Conservation (phyloP, 2,329 filamentous ascomycete genomes). For the Pseudocercospora ulei region DNA sequence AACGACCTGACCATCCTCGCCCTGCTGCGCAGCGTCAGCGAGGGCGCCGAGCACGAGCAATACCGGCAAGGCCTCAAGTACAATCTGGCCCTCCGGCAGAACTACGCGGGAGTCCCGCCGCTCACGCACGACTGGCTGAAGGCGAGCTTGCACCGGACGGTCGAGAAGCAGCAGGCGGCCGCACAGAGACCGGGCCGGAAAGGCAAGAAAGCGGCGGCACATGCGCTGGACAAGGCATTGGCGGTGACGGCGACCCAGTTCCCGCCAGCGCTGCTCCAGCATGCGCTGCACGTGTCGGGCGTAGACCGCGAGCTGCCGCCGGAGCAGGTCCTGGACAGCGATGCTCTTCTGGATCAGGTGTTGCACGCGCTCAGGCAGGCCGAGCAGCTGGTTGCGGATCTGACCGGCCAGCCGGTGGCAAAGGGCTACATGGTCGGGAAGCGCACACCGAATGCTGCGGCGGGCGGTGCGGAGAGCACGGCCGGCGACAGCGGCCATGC, state of each 20-base stretch:
- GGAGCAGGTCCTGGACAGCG: slow-evolving; percentile 59
- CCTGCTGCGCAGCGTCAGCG: slow-evolving; percentile 67
- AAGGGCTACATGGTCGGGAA: slow-evolving; percentile 86
- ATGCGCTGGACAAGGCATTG: slow-evolving; percentile 68
- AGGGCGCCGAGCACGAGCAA: slow-evolving; percentile 74
- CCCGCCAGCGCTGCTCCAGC: slow-evolving; percentile 78
- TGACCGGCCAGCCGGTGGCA: slow-evolving; percentile 55
- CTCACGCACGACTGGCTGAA: slow-evolving; percentile 65
- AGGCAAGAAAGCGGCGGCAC: slow-evolving; percentile 61
- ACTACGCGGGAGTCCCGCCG: slow-evolving; percentile 63
- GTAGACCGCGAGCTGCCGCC: slow-evolving; percentile 62
- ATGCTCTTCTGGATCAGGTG: slow-evolving; percentile 55
- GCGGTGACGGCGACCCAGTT: slow-evolving; percentile 79
- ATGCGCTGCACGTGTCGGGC: slow-evolving; percentile 59
- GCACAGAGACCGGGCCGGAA: slow-evolving; percentile 50
- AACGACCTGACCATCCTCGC: slow-evolving; percentile 70
- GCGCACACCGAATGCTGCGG: slow-evolving; percentile 23
- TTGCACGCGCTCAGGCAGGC: slow-evolving; percentile 61
- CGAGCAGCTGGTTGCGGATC: slow-evolving; percentile 56
- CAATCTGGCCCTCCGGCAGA: slow-evolving; percentile 70
- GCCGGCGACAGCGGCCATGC: slow-evolving; percentile 36
- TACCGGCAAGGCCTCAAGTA: slow-evolving; percentile 70
- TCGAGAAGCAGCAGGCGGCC: slow-evolving; percentile 49
- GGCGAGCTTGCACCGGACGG: slow-evolving; percentile 56
- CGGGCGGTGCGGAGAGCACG: slow-evolving; percentile 31